phyloP scores from a whole-genome alignment of 768 basidiomycete genomes.

The Hericium rajendrae region DNA sequence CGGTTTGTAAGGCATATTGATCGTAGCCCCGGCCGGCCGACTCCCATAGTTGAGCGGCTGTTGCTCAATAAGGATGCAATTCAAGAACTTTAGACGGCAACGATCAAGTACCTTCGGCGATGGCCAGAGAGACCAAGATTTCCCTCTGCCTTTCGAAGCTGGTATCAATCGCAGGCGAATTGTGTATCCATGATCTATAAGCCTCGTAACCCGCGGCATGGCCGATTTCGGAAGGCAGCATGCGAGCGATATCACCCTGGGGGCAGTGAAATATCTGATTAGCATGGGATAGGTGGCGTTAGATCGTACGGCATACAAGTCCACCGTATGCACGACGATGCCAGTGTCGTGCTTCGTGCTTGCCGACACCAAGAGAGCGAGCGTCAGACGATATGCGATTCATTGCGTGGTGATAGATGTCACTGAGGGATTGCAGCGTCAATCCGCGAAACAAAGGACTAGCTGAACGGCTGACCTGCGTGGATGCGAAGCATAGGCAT shows the following conservation, averaged over 20 bases:
- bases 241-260: slow-evolving; percentile 40
- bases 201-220: slow-evolving; percentile 76
- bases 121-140: slow-evolving; percentile 55
- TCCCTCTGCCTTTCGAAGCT: slow-evolving; percentile 57
- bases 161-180: slow-evolving; percentile 39
- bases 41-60: slow-evolving; percentile 50
- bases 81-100: too few species aligned
- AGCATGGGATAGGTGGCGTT: too few species aligned
- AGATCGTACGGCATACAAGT: slow-evolving; percentile 27
- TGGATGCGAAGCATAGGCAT: slow-evolving; percentile 45
- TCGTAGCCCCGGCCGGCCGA: slow-evolving; percentile 32
- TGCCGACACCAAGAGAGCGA: slow-evolving; percentile 33
- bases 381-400: slow-evolving; percentile 18
- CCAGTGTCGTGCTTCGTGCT: slow-evolving; percentile 54
- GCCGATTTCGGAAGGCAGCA: slow-evolving; percentile 56
- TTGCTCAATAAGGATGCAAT: background rate
- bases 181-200: slow-evolving; percentile 55
- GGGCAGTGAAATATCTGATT: background rate
- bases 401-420: slow-evolving; percentile 29
- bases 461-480: slow-evolving; percentile 8
- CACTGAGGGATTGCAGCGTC: slow-evolving; percentile 12
- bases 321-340: slow-evolving; percentile 60
- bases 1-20: slow-evolving; percentile 6
- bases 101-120: slow-evolving; percentile 50
- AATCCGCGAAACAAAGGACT: background rate